Base-by-base conservation (phyloP, 805 yeast genomes). In the Barnettozyma wickerhamii region DNA sequence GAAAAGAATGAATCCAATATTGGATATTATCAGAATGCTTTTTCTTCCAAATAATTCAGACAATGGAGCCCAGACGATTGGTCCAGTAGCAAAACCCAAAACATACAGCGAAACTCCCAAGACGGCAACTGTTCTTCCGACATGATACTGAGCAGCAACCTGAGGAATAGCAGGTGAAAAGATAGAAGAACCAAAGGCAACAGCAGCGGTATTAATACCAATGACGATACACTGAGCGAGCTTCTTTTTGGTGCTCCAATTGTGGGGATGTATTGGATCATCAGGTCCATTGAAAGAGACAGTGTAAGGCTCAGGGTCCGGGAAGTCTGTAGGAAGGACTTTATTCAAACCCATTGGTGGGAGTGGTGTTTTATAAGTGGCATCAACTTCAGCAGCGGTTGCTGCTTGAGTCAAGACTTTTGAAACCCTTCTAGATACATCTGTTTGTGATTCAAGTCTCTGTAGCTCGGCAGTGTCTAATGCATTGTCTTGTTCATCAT, bases 61-160 rank as follows among this genome's bases (percentile, higher is more conserved):
- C 28, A 84, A 58, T 4, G 95, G 96, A 15, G 93, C 96, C 88
- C 93, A 90, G 20, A 87, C 53, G 35, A 90, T 68, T 4, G 98
- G 98, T 13, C 97, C 96, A 0, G 87, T 74, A 0, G 96, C 96
- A 63, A 89, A 91, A 10, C 97, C 98, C 32, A 88, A 61, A 10
- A 91, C 96, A 53, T 77, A 91, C 19, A 89, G 68, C 0, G 96
- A 79, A 6, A 88, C 74, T 40, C 88, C 84, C 34, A 91, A 69
- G 14, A 85, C 73, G 10, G 84, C 81, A 13, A 80, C 90, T 10
- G 79, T 84, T 5, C 55, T 47, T 30, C 84, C 81, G 32, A 90
- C 78, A 42, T 74, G 74, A 62, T 62, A 90, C 27, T 70, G 60
- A 35, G 50, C 65, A 48, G 73, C 59, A 24, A 88, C 52, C 15